Evolutionary conservation across 805 yeast species (phyloP).

Genomic region (Wickerhamiella occidentalis): DNA sequence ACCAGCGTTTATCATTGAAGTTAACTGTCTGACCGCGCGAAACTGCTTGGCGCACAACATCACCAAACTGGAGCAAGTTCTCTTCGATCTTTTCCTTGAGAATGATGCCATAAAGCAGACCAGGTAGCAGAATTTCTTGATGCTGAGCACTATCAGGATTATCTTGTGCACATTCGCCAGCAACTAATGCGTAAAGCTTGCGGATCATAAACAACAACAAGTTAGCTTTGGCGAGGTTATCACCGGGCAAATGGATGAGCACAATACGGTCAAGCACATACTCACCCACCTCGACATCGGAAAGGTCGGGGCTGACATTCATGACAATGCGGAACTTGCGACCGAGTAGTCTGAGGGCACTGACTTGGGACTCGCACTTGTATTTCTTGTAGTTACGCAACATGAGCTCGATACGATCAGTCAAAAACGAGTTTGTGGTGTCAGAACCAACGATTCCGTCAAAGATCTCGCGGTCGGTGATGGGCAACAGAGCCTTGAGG

Average conservation of each 20-base stretch:
- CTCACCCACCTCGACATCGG: conserved; percentile 84
- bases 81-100: conserved; percentile 94
- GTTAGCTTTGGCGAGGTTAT: conserved; percentile 69
- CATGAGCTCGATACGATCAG: conserved; percentile 92
- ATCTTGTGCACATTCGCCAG: conserved; percentile 93
- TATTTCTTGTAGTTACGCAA: conserved; percentile 79
- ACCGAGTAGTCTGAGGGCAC: conserved; percentile 88
- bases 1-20: conserved; percentile 72
- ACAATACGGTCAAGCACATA: conserved; percentile 75
- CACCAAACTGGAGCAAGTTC: conserved; percentile 58
- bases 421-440: conserved; percentile 74
- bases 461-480: conserved; percentile 88
- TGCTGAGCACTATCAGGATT: conserved; percentile 99
- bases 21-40: conserved; percentile 68
- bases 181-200: conserved; percentile 85
- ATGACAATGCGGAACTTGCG: conserved; percentile 91
- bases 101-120: conserved; percentile 93
- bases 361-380: conserved; percentile 64
- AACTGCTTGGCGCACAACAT: conserved; percentile 68
- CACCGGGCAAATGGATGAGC: conserved; percentile 62
- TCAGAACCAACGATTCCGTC: conserved; percentile 94
- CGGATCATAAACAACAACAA: conserved; percentile 88
- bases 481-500: conserved; percentile 76
- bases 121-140: conserved; percentile 92
- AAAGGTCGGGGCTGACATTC: conserved; percentile 74